Base-by-base conservation (phyloP, 2,329 filamentous ascomycete species). In the Ustilaginoidea virens region DNA sequence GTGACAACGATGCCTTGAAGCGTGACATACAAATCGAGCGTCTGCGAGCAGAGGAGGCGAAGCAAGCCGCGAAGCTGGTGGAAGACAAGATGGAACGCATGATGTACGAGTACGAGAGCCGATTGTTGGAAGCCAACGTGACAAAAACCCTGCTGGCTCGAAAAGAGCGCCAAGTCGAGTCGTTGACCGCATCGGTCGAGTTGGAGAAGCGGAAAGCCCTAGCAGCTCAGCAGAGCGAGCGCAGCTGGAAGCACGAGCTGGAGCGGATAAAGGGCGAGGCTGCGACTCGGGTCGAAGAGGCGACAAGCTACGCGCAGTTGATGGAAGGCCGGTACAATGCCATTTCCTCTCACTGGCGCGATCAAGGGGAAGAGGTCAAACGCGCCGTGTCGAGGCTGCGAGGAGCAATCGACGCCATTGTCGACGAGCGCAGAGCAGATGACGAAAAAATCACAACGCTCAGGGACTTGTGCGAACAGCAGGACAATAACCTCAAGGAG, bases 1-100 rank as follows among this genome's bases (percentile, higher is more conserved):
- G 75, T 30, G 80, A 87, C 46, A 85, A 85, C 40, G 80, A 87
- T 44, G 66, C 74, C 23, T 60, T 87, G 25, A 80, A 80, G 42
- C 68, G 80, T 29, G 80, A 87, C 37, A 60, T 80, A 33, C 63
- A 76, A 42, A 68, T 77, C 32, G 74, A 80, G 49, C 60, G 62
- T 13, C 48, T 77, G 31, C 65, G 66, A 25, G 65, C 75, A 25
- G 77, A 83, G 33, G 80, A 85, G 43, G 65, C 76, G n/a, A 70
- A 71, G 40, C 71, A 79, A 46, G 66, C 69, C 4, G 66, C 76
- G 8, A 71, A 69, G 36, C 61, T 80, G 37, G 57, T 77, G 26
- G 74, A 80, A 45, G 74, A 77, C 38, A 80, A 76, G 51, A 74
- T 81, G 58, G 74, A 80, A 34, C 66, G 72, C 25, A 61, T 76